phyloP scores from a whole-genome alignment of 169 alveolate species.

The Neospora caninum region DNA sequence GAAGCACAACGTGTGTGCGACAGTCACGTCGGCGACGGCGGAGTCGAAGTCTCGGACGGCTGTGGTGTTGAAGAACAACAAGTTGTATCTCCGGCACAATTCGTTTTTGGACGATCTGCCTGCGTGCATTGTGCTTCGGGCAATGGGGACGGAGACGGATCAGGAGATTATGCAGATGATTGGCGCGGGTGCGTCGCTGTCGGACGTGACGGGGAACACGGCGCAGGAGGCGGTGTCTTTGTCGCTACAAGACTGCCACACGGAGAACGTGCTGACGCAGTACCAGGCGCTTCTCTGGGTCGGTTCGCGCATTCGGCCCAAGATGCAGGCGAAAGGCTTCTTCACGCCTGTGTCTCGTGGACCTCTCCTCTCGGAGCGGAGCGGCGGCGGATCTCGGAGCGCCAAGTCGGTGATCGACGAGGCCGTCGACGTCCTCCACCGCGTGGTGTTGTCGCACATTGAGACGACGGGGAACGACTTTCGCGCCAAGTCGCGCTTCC shows the following conservation, averaged over 20 bases:
- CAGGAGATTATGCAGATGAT: conserved; percentile 98
- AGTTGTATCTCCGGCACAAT: conserved; percentile 94
- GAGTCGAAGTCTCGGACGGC: conserved; percentile 97
- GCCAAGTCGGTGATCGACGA: conserved; percentile 89
- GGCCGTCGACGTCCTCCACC: conserved; percentile 92
- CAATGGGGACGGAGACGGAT: conserved; percentile 98
- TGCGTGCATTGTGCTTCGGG: conserved; percentile 95
- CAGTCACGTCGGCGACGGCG: conserved; percentile 97
- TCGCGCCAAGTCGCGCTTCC: conserved; percentile 70
- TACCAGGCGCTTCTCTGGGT: conserved; percentile 90
- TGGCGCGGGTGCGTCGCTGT: conserved; percentile 77
- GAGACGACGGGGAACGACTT: conserved; percentile 80
- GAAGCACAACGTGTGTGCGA: conserved; percentile 93
- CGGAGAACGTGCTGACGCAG: conserved; percentile 82
- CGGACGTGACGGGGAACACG: conserved; percentile 2
- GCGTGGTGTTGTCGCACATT: conserved; percentile 90
- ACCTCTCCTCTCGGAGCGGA: neutral
- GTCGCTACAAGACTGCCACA: conserved; percentile 66
- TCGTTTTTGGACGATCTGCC: conserved; percentile 96
- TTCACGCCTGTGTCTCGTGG: conserved; percentile 80
- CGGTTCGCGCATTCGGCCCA: conserved; percentile 87
- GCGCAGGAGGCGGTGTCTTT: conserved; percentile 54
- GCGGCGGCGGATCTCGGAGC: conserved; percentile 30
- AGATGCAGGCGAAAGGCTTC: conserved; percentile 83
- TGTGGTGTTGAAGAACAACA: conserved; percentile 92